A percentile compares a stretch with the other conserved stretches of the same genome.
Conservation (phyloP, 2,329 filamentous ascomycete genomes). For the Metarhizium sp. region DNA sequence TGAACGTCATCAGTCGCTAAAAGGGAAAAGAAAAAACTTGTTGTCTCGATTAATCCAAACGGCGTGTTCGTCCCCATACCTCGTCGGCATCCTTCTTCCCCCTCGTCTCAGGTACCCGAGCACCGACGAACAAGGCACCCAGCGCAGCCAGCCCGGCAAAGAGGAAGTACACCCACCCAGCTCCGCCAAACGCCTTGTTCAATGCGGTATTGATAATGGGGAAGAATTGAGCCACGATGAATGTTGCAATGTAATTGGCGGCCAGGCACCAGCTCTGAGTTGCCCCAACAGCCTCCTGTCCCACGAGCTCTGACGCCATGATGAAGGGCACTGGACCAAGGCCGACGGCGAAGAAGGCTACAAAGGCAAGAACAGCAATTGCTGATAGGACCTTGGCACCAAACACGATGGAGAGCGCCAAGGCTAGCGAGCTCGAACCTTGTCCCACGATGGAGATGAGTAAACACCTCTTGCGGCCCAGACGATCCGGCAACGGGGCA, state of each 20-base stretch:
- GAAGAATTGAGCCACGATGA: conserved; percentile 91
- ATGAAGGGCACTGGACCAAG: conserved; percentile 94
- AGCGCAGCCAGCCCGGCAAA: conserved; percentile 67
- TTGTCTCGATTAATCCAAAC: conserved; percentile 33
- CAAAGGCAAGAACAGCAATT: conserved; percentile 73
- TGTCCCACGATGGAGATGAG: conserved; percentile 78
- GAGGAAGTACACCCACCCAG: conserved; percentile 84
- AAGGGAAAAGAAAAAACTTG: neutral
- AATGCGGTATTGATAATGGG: conserved; percentile 72
- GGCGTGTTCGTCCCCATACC: conserved; percentile 69
- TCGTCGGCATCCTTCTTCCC: conserved; percentile 78
- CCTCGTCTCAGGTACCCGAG: conserved; percentile 76
- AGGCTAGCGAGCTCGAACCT: conserved; percentile 63
- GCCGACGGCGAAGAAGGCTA: conserved; percentile 81
- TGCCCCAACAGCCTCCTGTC: conserved; percentile 81
- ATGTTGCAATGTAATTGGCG: conserved; percentile 84
- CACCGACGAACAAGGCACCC: conserved; percentile 62
- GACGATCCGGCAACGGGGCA: conserved; percentile 75
- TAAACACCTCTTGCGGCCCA: conserved; percentile 81
- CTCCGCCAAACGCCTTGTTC: conserved; percentile 52
- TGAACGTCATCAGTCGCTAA: neutral
- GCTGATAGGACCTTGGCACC: conserved; percentile 68
- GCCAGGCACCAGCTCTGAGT: conserved; percentile 82
- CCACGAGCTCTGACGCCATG: conserved; percentile 82
- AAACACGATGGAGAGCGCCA: conserved; percentile 73